Conservation (phyloP, 169 alveolate genomes). For the Plasmodium gonderi region DNA sequence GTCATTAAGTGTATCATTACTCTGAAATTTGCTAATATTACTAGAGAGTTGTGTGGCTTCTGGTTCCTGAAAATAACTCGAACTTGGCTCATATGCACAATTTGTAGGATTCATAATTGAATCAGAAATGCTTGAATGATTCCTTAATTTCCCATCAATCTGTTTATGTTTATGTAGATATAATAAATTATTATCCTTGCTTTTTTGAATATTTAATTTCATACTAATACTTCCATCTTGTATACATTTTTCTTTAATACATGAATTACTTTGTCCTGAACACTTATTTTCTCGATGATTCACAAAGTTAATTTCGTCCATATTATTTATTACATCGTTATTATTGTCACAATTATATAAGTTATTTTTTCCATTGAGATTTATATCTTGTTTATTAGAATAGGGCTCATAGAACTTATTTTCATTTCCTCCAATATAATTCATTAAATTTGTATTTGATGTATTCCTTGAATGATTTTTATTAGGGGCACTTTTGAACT, state of each 20-base stretch:
- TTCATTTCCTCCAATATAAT: background rate
- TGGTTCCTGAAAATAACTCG: background rate
- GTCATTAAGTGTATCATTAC: background rate
- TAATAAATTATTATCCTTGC: background rate
- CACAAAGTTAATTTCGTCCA: no score
- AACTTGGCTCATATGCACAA: background rate
- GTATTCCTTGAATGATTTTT: background rate
- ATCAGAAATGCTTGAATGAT: background rate
- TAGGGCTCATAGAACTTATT: background rate
- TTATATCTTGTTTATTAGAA: background rate
- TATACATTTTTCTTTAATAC: no score
- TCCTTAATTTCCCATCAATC: background rate
- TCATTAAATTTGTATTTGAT: background rate
- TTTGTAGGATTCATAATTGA: background rate
- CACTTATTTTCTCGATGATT: no score
- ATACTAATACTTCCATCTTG: background rate
- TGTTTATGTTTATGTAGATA: background rate
- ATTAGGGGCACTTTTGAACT: background rate
- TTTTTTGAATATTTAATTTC: background rate
- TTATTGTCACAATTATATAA: background rate
- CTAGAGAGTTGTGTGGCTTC: background rate
- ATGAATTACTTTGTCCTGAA: no score
- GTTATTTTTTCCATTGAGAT: background rate
- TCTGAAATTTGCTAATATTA: no score
- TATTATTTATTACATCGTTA: background rate